These are phyloP conservation scores for Nemophila menziesii DNA, from an alignment of 257 asterid genomes.

Conservation along the genomic window DNA sequence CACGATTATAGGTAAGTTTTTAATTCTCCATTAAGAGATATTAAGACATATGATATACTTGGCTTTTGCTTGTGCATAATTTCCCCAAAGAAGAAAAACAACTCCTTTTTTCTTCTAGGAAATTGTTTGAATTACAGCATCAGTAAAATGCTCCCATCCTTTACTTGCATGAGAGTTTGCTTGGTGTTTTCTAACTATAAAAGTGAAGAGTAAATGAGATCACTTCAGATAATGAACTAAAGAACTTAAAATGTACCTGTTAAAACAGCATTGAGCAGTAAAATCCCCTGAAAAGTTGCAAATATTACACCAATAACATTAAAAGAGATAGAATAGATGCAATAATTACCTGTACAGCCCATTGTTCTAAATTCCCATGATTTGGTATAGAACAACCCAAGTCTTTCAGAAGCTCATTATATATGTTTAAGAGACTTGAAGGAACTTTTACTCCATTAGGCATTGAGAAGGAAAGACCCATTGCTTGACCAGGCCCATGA, in stretches of 20 bases:
- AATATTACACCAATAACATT: too few relatives aligned
- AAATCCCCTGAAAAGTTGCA: too few relatives aligned
- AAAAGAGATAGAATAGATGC: too few relatives aligned
- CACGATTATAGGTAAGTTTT: too few relatives aligned
- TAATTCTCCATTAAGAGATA: conserved; percentile 1
- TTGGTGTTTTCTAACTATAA: conserved; percentile 70
- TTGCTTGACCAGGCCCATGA: conserved; percentile 98
- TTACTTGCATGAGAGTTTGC: conserved; percentile 92
- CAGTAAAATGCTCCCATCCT: conserved; percentile 99
- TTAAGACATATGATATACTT: conserved; percentile 26
- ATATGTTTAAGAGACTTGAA: conserved; percentile 78
- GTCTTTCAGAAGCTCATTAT: conserved; percentile 80
- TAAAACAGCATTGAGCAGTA: too few relatives aligned
- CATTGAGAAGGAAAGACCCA: conserved; percentile 97
- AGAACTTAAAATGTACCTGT: too few relatives aligned
- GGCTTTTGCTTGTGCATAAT: conserved; percentile 88
- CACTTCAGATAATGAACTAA: too few relatives aligned
- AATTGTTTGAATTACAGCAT: conserved; percentile 73
- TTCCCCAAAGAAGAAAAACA: conserved; percentile 97
- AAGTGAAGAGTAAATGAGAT: too few relatives aligned
- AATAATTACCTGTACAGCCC: conserved; percentile 77
- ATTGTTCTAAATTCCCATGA: conserved; percentile 77
- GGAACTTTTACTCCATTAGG: conserved; percentile 78
- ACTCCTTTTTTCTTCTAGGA: conserved; percentile 74
- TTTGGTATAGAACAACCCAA: conserved; percentile 70